Base-by-base conservation (phyloP, 345 rosid genomes). In the Arabidopsis arenosa region DNA sequence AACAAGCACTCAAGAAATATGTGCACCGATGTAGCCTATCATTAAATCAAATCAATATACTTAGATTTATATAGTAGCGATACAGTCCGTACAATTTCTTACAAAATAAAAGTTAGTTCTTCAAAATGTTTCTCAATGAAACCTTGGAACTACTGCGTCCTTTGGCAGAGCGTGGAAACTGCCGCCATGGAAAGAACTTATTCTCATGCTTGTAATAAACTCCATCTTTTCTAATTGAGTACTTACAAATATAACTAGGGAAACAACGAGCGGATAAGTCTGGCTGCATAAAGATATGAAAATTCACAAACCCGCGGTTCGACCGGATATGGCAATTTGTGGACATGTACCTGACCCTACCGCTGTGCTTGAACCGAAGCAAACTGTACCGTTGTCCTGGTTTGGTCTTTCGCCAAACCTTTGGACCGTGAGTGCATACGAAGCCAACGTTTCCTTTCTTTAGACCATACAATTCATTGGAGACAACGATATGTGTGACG, bases 381-480 rank as follows among this genome's bases (percentile, higher is more conserved):
- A 68, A 2, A 48, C 13, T 18, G 61, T 44, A 70, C 21, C 63
- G 56, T 32, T 71, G 68, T 78, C 77, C 77, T 14, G 77, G 81
- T 32, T 65, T 72, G 51, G 49, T 71, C 41, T 66, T 10, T 1
- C 57, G 37, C 81, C 77, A 78, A 32, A 71, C 37, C 23, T 66
- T 78, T 11, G 72, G 76, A 58, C 81, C 76, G 11, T 66, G 40
- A 14, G 77, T 5, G 36, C 81, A 78, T 57, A 72, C 73, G 26
- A 72, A 78, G 3, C 81, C 77, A 49, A 77, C 77, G 68, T 66
- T 72, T 45, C 76, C 76, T 10, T 41, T 72, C 68, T 58, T 57
- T 4, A 78, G 62, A 65, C 49, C 81, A 23, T 51, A 10, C 3
- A 78, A 2, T 8, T 78, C 81, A 39, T 78, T 78, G 9, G 73